Percentiles rank a stretch among this genome's conserved stretches.
Evolutionary conservation across 2,329 filamentous ascomycete genomes (phyloP).

Genomic region (Cladosporium sp.): DNA sequence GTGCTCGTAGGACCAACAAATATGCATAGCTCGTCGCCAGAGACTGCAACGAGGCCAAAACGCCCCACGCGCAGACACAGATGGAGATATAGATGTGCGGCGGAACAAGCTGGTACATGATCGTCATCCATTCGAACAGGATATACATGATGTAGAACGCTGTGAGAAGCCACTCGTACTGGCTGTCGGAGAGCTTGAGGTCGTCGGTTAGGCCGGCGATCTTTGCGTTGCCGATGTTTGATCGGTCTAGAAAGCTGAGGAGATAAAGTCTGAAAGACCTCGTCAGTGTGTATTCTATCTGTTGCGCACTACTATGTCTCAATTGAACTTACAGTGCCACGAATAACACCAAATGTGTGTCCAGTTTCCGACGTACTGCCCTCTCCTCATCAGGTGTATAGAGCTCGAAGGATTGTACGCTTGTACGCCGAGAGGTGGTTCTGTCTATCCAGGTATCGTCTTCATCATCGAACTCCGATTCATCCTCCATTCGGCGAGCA

Average conservation of each 20-base stretch:
- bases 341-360: conserved; percentile 72
- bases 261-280: conserved; percentile 57
- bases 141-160: conserved; percentile 64
- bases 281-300: not conserved
- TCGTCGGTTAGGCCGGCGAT: conserved; percentile 56
- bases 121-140: conserved; percentile 62
- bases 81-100: conserved; percentile 58
- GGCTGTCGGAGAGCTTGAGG: conserved; percentile 49
- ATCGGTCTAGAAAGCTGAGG: conserved; percentile 78
- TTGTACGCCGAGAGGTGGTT: conserved; percentile 12
- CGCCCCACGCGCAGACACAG: conserved; percentile 74
- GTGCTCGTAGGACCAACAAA: conserved; percentile 59
- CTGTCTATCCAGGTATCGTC: conserved; percentile 5
- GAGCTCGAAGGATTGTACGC: conserved; percentile 45
- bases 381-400: conserved; percentile 63
- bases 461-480: conserved; percentile 27
- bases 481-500: conserved; percentile 14
- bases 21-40: conserved; percentile 43
- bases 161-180: conserved; percentile 60
- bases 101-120: conserved; percentile 53
- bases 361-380: conserved; percentile 57
- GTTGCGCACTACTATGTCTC: too few relatives aligned
- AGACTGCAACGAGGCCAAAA: conserved; percentile 69
- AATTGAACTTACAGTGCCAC: conserved; percentile 54
- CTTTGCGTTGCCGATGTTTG: conserved; percentile 52